These are phyloP conservation scores for Cladophialophora carrionii DNA, from an alignment of 2,329 filamentous ascomycete species.

Conservation along the genomic window DNA sequence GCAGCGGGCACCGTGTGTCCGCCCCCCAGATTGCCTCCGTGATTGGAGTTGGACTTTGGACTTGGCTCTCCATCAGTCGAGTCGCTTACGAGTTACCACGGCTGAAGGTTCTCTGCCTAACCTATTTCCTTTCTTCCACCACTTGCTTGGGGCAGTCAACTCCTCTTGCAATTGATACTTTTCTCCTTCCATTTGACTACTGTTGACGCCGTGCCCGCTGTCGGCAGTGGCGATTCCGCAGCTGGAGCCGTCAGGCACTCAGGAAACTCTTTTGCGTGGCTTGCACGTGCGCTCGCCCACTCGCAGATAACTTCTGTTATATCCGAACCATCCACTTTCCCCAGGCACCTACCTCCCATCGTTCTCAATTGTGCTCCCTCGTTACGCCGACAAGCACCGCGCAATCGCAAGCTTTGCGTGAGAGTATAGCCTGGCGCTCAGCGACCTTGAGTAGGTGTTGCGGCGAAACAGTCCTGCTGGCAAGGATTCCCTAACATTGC, in stretches of 20 bases:
- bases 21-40: not conserved
- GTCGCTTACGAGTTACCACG: slow-evolving; percentile 8
- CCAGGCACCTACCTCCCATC: slow-evolving; percentile 18
- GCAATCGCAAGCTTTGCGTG: slow-evolving; percentile 1
- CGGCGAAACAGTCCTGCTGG: not conserved
- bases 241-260: slow-evolving; percentile 2
- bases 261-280: not conserved
- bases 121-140: slow-evolving; percentile 3
- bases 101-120: slow-evolving; percentile 6
- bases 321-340: slow-evolving; percentile 17
- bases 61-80: not conserved
- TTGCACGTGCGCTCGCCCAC: slow-evolving; percentile 8
- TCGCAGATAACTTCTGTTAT: slow-evolving; percentile 26
- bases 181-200: not conserved
- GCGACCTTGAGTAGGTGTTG: not conserved
- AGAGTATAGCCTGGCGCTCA: not conserved
- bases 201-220: not conserved
- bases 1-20: not conserved
- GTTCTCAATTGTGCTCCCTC: slow-evolving; percentile 7
- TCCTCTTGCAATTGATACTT: not conserved
- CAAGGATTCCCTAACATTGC: not conserved
- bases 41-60: not conserved
- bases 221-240: not conserved
- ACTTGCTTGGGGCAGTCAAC: not conserved
- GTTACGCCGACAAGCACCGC: not conserved